Evolutionary conservation across 495 filamentous ascomycete genomes (phyloP).

Genomic region (Astrocystis sublimbata): DNA sequence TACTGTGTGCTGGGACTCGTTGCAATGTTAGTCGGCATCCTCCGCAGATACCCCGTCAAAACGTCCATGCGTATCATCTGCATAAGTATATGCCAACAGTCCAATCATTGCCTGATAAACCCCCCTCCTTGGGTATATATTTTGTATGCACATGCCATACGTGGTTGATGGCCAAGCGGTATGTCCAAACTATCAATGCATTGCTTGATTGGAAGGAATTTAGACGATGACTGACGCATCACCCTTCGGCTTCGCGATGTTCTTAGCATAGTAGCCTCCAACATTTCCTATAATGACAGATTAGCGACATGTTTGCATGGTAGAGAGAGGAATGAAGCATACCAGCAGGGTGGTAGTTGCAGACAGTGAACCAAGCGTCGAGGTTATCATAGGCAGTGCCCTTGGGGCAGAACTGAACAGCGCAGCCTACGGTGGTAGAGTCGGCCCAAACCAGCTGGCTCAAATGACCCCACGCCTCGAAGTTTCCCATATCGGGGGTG

Average conservation of each 20-base stretch:
- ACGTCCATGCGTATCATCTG: background rate
- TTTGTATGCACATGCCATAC: slow-evolving; percentile 16
- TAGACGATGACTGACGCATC: slow-evolving; percentile 29
- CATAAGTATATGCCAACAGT: background rate
- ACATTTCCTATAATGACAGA: slow-evolving; percentile 62
- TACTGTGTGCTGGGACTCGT: slow-evolving; percentile 21
- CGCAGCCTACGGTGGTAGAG: slow-evolving; percentile 73
- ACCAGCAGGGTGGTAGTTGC: slow-evolving; percentile 83
- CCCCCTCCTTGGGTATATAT: slow-evolving; percentile 10
- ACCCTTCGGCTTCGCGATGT: slow-evolving; percentile 59
- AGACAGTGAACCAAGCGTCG: slow-evolving; percentile 67
- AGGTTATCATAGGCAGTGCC: slow-evolving; percentile 46
- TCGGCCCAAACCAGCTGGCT: slow-evolving; percentile 86
- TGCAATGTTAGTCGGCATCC: slow-evolving; percentile 21
- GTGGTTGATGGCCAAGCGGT: background rate
- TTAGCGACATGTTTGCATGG: slow-evolving; percentile 9
- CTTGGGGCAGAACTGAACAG: slow-evolving; percentile 52
- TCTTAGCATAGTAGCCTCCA: slow-evolving; percentile 61
- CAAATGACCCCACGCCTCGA: slow-evolving; percentile 80
- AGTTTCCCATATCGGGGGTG: slow-evolving; percentile 58
- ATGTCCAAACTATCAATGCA: slow-evolving; percentile 18
- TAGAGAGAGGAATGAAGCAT: slow-evolving; percentile 25
- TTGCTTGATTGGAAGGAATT: slow-evolving; percentile 18
- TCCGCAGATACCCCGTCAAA: background rate
- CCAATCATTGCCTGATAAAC: slow-evolving; percentile 12